Percentiles rank a stretch among this genome's conserved stretches.
phyloP scores from a whole-genome alignment of 2,329 filamentous ascomycete species.

The Penicillium sp. region DNA sequence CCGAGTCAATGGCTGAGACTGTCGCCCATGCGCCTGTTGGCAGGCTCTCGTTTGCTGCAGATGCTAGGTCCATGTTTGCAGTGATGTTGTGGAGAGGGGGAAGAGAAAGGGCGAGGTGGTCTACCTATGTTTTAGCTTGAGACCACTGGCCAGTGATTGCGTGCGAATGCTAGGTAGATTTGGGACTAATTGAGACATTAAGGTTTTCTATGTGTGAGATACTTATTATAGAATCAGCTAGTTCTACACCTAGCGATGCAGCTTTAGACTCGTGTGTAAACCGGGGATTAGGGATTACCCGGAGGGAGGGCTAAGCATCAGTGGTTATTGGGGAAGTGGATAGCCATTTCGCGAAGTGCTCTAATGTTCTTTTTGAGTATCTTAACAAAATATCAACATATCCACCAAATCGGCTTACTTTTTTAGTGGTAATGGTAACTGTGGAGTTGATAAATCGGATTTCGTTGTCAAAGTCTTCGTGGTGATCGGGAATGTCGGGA shows the following conservation, averaged over 20 bases:
- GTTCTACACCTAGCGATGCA: not conserved
- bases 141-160: no score
- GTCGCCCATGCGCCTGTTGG: not conserved
- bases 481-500: no score
- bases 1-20: not conserved
- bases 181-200: not conserved
- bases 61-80: not conserved
- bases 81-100: not conserved
- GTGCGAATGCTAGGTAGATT: not conserved
- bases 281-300: not conserved
- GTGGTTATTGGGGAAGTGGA: not conserved
- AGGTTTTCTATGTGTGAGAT: not conserved
- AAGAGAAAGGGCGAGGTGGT: not conserved
- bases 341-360: not conserved
- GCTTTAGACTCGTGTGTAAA: not conserved
- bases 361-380: not conserved
- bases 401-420: no score
- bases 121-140: not conserved
- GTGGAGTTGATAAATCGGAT: no score
- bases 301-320: not conserved
- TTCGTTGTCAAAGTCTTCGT: no score
- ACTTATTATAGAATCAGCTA: not conserved
- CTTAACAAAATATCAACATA: not conserved
- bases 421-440: no score
- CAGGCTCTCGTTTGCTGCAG: not conserved